A percentile compares a stretch with the other conserved stretches of the same genome.
These are phyloP conservation scores for Ceratocystis alfenasii DNA, from an alignment of 2,329 filamentous ascomycete species.

Conservation along the genomic window DNA sequence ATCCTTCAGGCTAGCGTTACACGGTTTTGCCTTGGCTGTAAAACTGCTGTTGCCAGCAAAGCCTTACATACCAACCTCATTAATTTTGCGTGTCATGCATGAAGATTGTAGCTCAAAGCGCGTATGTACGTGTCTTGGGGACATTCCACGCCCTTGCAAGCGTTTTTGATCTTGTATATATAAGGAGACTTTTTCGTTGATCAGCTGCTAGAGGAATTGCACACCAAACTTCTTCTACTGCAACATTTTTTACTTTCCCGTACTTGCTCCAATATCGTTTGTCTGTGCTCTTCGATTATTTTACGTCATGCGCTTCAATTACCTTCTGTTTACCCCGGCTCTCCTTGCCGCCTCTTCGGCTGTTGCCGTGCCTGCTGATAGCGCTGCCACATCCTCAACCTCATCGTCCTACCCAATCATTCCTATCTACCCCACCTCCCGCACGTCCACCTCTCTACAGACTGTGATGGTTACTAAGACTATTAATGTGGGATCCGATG, in stretches of 20 bases:
- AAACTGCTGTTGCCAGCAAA: neutral
- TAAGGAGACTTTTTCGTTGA: neutral
- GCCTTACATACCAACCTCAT: neutral
- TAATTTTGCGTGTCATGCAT: neutral
- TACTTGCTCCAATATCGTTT: no score
- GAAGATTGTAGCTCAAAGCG: neutral
- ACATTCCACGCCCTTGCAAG: neutral
- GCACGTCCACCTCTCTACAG: slow-evolving; percentile 5
- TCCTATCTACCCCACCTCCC: slow-evolving; percentile 17
- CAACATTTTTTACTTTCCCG: no score
- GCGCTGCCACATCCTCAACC: slow-evolving; percentile 1
- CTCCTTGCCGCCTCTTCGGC: slow-evolving; percentile 10
- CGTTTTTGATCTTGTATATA: neutral
- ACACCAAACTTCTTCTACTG: no score
- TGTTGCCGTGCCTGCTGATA: slow-evolving; percentile 11
- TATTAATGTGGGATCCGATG: slow-evolving; percentile 6
- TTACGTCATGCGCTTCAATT: slow-evolving; percentile 14
- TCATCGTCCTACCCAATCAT: slow-evolving; percentile 17
- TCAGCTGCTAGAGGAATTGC: no score
- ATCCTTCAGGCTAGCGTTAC: neutral
- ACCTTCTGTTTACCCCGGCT: slow-evolving; percentile 7
- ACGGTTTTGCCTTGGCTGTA: neutral
- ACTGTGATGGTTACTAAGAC: slow-evolving; percentile 20
- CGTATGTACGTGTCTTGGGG: neutral
- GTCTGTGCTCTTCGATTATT: neutral